Base-by-base conservation (phyloP, 176 grass and related monocot genomes). In the Aegilops sharonensis region DNA sequence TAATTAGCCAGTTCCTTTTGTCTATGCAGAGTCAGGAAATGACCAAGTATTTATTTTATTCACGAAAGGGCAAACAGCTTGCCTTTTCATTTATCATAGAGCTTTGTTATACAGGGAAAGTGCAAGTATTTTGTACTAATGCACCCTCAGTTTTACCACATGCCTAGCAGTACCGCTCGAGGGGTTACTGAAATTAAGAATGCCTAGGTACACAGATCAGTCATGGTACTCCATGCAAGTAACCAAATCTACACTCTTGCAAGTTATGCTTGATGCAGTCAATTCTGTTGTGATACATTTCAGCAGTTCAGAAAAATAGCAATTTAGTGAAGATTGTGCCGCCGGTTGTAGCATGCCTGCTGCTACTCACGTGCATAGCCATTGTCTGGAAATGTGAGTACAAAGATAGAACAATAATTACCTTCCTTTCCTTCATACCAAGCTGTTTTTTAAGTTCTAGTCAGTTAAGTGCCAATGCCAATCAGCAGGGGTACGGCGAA, bases 31-130 rank as follows among this genome's bases (percentile, higher is more conserved):
- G 9, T 27, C 73, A 54, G 73, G 15, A 77, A 77, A 47, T 56
- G 14, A 35, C 13, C 27, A 68, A 52, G 14, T 45, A 30, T 35
- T n/a, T 21, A 15, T 40, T 45, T 25, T 8, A 75, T 24, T 50
- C 23, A 52, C 0, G 9, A 17, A 31, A 75, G 9, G 48, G 1
- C 14, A 27, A 36, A 68, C 15, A 20, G 65, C 21, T 79, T 79
- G 56, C 78, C 60, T 32, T 68, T 68, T 68, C 65, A 68, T 68
- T 68, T 68, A 68, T 68, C 65, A 68, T 68, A 68, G 14, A 32
- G 30, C 13, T 68, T 6, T 15, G 29, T 34, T 68, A 31, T 68
- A 68, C 27, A 68, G 30, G 30, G 65, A 68, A 68, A 68, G 0
- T 68, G 65, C 30, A 3, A 68, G 27, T 32, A 31, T 68, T 34